phyloP scores from a whole-genome alignment of 768 basidiomycete species.

The Sarcomyxa edulis region DNA sequence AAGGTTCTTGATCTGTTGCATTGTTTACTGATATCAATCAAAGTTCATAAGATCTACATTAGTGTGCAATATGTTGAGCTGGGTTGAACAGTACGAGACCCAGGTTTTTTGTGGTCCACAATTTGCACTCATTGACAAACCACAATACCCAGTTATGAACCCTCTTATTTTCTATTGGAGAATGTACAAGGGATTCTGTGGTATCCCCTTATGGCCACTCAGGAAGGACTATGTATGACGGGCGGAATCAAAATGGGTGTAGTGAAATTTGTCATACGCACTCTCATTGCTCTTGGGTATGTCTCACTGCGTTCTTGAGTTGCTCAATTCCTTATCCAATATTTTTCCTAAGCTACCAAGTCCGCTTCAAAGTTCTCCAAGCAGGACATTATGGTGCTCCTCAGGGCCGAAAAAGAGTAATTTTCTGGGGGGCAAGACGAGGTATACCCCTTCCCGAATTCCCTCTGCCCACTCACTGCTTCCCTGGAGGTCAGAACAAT shows the following conservation, averaged over 20 bases:
- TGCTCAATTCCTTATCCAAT: slow-evolving; percentile 1
- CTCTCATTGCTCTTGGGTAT: slow-evolving; percentile 61
- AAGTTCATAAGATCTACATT: slow-evolving; percentile 3
- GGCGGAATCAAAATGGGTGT: slow-evolving; percentile 48
- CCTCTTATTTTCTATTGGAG: slow-evolving; percentile 63
- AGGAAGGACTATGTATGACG: slow-evolving; percentile 21
- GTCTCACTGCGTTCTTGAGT: slow-evolving; percentile 12
- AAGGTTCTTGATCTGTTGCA: slow-evolving; percentile 3
- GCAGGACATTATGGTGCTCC: slow-evolving; percentile 71
- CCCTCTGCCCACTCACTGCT: slow-evolving; percentile 60
- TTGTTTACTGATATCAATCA: not conserved
- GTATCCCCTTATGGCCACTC: slow-evolving; percentile 39
- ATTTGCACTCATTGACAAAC: too few species aligned
- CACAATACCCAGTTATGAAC: too few species aligned
- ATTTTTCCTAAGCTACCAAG: slow-evolving; percentile 50
- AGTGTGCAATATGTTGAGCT: slow-evolving; percentile 4
- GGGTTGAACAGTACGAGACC: slow-evolving; percentile 59
- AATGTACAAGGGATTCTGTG: slow-evolving; percentile 63
- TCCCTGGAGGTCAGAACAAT: slow-evolving; percentile 23
- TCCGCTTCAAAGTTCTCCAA: slow-evolving; percentile 57
- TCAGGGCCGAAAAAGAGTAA: slow-evolving; percentile 60
- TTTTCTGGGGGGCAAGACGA: slow-evolving; percentile 61
- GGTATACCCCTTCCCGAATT: slow-evolving; percentile 55
- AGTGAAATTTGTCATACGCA: slow-evolving; percentile 60
- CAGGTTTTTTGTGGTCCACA: too few species aligned